Conservation (phyloP, 345 rosid species). For the Balakata baccata region DNA sequence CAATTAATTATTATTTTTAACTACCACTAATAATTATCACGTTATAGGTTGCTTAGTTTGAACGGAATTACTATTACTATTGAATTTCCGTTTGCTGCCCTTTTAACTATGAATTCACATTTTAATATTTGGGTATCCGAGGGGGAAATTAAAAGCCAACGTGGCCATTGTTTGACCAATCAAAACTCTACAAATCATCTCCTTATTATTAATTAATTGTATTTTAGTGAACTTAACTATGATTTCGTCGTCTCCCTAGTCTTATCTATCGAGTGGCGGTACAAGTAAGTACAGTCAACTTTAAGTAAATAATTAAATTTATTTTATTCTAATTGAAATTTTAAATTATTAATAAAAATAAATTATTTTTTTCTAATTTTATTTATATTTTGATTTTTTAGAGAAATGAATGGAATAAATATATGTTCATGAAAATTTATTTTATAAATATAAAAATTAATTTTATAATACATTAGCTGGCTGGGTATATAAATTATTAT, state of each 20-base stretch:
- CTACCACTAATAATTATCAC: slow-evolving; percentile 48
- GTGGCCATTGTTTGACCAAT: background rate
- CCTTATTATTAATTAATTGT: background rate
- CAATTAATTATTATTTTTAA: too few species aligned
- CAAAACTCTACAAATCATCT: background rate
- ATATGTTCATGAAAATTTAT: too few species aligned
- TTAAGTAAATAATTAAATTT: too few species aligned
- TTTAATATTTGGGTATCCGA: slow-evolving; percentile 10
- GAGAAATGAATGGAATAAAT: too few species aligned
- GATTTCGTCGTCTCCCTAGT: background rate
- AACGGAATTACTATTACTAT: slow-evolving; percentile 26
- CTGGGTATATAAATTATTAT: too few species aligned
- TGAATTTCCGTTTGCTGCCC: background rate
- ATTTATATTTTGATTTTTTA: too few species aligned
- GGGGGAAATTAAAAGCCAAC: background rate
- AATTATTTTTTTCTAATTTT: too few species aligned
- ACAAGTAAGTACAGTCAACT: background rate
- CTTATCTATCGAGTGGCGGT: background rate
- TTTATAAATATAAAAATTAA: too few species aligned
- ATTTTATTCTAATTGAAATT: too few species aligned
- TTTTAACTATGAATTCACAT: background rate
- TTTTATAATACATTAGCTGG: too few species aligned
- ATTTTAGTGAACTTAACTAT: background rate
- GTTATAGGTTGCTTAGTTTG: slow-evolving; percentile 43
- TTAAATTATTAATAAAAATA: too few species aligned